Evolutionary conservation across 2,329 filamentous ascomycete species (phyloP), one percentile per base, ranked within the genome.

Genomic region (Biscogniauxia sp.): DNA sequence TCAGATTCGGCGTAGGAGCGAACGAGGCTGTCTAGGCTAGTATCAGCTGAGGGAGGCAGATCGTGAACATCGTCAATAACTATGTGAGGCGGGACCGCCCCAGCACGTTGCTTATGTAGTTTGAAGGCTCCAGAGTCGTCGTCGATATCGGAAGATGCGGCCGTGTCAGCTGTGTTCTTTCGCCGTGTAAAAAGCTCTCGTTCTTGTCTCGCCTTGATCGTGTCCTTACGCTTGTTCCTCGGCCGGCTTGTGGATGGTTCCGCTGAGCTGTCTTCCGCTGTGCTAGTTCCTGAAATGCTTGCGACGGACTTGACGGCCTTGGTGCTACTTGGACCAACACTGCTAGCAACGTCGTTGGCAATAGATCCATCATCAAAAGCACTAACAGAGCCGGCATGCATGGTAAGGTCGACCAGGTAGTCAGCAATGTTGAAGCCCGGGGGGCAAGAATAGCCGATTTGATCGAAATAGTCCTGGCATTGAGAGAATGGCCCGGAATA

Each of bases 391-490:
- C 91, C 86, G 23, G 93, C 93, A 74, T 99, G 95, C 94, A 99
- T 98, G 0, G 95, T 98, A 50, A 99, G 82, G 74, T 99, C 95
- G 28, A 99, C 93, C 5, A 99, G 85, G 72, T 97, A 99, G 74
- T 99, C 95, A 3, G 95, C 95, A 75, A 99, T 98, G 71, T 99
- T 99, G 84, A 98, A 99, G 1, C 96, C 96, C 23, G 93, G 90
- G 11, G 95, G 95, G 72, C 96, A 99, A 54, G 90, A 82, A 74
- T 97, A 99, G 51, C 95, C 96, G 63, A 97, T 88, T 53, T 87
- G 84, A 71, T 97, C 92, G 69, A 99, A 99, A 73, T 97, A 99
- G 20, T 86, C 81, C 74, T 99, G 95, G 73, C 95, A 99, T 66
- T 88, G 88, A 1, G 85, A 81, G 73, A 98, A 96, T 1, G 92